phyloP scores from a whole-genome alignment of 2,329 filamentous ascomycete species.

The Chaetomium strumarium region DNA sequence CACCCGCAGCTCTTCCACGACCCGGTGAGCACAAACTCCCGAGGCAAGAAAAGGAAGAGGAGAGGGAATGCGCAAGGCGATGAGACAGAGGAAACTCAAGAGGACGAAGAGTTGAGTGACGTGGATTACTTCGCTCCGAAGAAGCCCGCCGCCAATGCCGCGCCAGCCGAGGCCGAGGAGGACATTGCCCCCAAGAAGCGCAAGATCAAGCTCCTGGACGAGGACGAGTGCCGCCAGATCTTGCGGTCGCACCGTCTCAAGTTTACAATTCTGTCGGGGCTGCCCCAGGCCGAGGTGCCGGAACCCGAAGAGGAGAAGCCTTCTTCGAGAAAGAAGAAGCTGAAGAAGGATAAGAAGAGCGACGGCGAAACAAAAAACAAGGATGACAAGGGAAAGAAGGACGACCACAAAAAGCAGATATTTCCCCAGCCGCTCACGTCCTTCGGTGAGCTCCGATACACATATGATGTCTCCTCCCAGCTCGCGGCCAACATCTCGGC shows the following conservation, averaged over 20 bases:
- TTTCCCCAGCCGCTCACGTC: conserved; percentile 74
- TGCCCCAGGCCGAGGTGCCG: conserved; percentile 27
- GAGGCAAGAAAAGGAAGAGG: conserved; percentile 52
- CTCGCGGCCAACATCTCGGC: conserved; percentile 71
- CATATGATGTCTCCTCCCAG: conserved; percentile 67
- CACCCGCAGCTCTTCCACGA: conserved; percentile 68
- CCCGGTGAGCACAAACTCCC: conserved; percentile 34
- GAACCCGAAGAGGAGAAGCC: conserved; percentile 43
- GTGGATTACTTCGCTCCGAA: conserved; percentile 56
- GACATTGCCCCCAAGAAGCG: conserved; percentile 23
- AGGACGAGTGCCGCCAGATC: conserved; percentile 67
- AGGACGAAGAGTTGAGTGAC: conserved; percentile 37
- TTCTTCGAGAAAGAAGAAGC: conserved; percentile 39
- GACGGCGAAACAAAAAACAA: conserved; percentile 44
- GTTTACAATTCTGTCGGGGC: conserved; percentile 64
- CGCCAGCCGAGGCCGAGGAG: conserved; percentile 19
- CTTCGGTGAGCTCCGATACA: conserved; percentile 65
- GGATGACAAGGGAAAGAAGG: conserved; percentile 44
- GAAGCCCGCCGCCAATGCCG: conserved; percentile 27
- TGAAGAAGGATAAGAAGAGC: conserved; percentile 34
- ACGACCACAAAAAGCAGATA: conserved; percentile 48
- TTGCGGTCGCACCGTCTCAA: conserved; percentile 80
- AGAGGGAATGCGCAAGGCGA: conserved; percentile 30
- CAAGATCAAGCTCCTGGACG: conserved; percentile 44
- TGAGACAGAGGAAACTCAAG: conserved; percentile 29